Percentiles rank a stretch among this genome's conserved stretches.
Conservation (phyloP, 208 protist genomes). For the Hexamita inflata region DNA sequence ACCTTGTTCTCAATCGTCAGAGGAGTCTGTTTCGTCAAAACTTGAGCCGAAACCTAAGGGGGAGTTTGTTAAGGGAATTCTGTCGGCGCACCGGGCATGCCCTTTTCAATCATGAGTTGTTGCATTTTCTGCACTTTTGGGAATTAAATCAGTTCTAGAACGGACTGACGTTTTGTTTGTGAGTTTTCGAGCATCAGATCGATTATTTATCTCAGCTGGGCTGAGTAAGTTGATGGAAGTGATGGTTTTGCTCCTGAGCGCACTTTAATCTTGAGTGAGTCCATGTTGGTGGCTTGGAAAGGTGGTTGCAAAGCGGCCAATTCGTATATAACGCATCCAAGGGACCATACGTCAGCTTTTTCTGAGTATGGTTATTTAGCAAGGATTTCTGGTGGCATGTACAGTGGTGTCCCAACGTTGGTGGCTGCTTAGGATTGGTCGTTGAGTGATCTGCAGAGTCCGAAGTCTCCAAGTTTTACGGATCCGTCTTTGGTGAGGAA, state of each 20-base stretch:
- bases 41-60: background rate
- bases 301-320: slow-evolving; percentile 35
- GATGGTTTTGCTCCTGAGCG: background rate
- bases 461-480: slow-evolving; percentile 54
- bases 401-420: slow-evolving; percentile 47
- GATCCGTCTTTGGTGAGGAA: slow-evolving; percentile 30
- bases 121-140: slow-evolving; percentile 1
- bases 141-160: background rate
- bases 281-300: slow-evolving; percentile 29
- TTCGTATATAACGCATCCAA: slow-evolving; percentile 52
- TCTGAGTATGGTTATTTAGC: slow-evolving; percentile 35
- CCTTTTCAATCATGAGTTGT: background rate
- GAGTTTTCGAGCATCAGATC: slow-evolving; percentile 7
- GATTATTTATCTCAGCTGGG: background rate
- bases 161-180: background rate
- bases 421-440: slow-evolving; percentile 33
- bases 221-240: background rate
- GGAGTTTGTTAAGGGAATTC: background rate
- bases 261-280: background rate
- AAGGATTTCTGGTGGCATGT: slow-evolving; percentile 49
- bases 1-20: slow-evolving; percentile 3
- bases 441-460: slow-evolving; percentile 41
- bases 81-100: background rate
- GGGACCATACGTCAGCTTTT: slow-evolving; percentile 50
- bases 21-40: background rate